Evolutionary conservation across 768 basidiomycete genomes (phyloP), one percentile per base, ranked within the genome.

Genomic region (Cystobasidiopsis lactophilus): DNA sequence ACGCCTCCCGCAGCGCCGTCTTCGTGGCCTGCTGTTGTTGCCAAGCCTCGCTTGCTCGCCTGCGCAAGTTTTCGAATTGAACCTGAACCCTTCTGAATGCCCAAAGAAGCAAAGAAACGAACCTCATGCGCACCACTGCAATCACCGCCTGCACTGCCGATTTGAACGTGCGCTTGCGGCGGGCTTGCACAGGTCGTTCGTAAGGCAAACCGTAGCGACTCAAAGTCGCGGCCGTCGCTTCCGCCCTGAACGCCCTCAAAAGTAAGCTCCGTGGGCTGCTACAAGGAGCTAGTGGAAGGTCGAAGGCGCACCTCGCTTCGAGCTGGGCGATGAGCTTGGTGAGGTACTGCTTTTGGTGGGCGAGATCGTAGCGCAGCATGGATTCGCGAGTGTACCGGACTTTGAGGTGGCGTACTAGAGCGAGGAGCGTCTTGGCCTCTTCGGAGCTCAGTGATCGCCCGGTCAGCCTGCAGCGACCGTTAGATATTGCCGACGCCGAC

Each of bases 391-490:
- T 80, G 66, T 79, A 89, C 63, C 85, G 85, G 51, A 82, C 80
- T 65, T 96, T 91, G 59, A 96, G 72, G 67, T 93, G 95, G 39
- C 73, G 75, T 54, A 93, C 85, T 65, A 93, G 85, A 7, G 84
- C 76, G 46, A 96, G 77, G 19, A 95, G 70, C 9, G 85, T 85
- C 63, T 86, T 88, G 70, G 82, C 81, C 64, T 95, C 86, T 57
- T 13, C 23, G 16, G 30, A 18, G 14, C 9, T 7, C 33, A 35
- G 7, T 7, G 7, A 7, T 7, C 33, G 33, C 33, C 16, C 33
- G 33, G 33, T n/a, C 26, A 23, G 38, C 30, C 62, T 79, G 82
- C 66, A 72, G 75, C 38, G 74, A 75, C 53, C 67, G 55, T 18
- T 70, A 13, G 27, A 37, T 46, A 31, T 16, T 45, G 47, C 30